Evolutionary conservation across 257 asterid genomes (phyloP), one percentile per base, ranked within the genome.

Genomic region (Solanum chiquidenum): DNA sequence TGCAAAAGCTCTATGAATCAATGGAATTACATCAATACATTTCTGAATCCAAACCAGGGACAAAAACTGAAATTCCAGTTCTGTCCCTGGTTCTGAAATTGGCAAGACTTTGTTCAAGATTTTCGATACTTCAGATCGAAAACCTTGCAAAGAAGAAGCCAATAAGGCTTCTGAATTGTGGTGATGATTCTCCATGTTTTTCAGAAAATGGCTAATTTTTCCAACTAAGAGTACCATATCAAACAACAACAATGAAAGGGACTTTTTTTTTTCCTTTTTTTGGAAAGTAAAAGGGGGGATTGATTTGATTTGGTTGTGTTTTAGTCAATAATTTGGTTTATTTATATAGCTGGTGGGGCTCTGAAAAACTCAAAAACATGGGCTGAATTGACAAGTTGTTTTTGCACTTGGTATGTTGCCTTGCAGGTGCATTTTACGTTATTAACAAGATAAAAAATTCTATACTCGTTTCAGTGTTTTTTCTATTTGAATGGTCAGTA

Each of bases 1-100:
- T 0, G 94, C 91, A 21, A 95, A 93, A 33, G 97, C 95, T 77
- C 68, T 83, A 90, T 90, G 88, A 46, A 87, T 85, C 71, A 89
- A 2, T 49, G 87, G 88, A 4, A 94, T 87, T 66, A 90, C 87
- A 84, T 92, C 93, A 29, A 94, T 89, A 76, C 93, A 93, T 11
- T 86, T 89, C 10, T 83, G 75, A 75, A 89, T 62, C 83, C 92
- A 91, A 25, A 49, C 31, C 68, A 90, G 73, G 7, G 96, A 91
- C 85, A 79, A 38, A 37, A 82, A 79, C 20, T 87, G 85, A 7
- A 29, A 80, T 80, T 80, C 84, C n/a, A 16, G 5, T 77, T 77
- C 88, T 16, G 91, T 82, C 42, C 89, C 93, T 31, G 90, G 86
- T 27, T 89, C 88, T 0, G 88, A 73, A 35, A 90, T 89, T 46